phyloP scores from a whole-genome alignment of 2,329 filamentous ascomycete genomes.

The Aspergillus sp. region DNA sequence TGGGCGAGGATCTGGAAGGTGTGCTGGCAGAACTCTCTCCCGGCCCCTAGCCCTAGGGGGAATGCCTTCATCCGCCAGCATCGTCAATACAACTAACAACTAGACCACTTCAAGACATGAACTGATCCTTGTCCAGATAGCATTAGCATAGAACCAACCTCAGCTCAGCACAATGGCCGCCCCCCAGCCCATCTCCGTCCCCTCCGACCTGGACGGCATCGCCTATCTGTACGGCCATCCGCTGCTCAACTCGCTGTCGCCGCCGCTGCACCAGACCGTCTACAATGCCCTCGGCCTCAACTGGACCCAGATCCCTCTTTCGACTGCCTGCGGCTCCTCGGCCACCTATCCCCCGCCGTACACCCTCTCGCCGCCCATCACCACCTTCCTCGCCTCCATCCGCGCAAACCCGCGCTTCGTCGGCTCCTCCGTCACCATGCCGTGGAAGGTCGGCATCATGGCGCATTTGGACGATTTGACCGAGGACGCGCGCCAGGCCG shows the following conservation, averaged over 20 bases:
- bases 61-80: no score
- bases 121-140: no score
- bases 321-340: constrained; percentile 21
- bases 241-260: constrained; percentile 49
- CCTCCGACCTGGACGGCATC: constrained; percentile 36
- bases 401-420: constrained; percentile 32
- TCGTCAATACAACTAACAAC: no score
- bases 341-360: constrained; percentile 25
- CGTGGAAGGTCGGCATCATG: constrained; percentile 70
- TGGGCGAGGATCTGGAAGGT: no score
- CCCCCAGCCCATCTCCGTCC: constrained; percentile 18
- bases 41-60: no score
- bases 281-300: constrained; percentile 43
- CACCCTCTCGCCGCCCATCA: constrained; percentile 26
- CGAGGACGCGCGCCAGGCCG: constrained; percentile 61
- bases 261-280: constrained; percentile 46
- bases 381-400: constrained; percentile 26
- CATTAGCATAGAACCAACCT: no score
- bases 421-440: constrained; percentile 72
- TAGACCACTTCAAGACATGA: no score
- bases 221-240: constrained; percentile 50
- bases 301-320: constrained; percentile 44
- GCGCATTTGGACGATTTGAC: constrained; percentile 64
- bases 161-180: no score
- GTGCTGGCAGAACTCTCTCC: no score